phyloP scores from a whole-genome alignment of 108 stramenopile genomes.

The Mayamaea pseudoterrestris region DNA sequence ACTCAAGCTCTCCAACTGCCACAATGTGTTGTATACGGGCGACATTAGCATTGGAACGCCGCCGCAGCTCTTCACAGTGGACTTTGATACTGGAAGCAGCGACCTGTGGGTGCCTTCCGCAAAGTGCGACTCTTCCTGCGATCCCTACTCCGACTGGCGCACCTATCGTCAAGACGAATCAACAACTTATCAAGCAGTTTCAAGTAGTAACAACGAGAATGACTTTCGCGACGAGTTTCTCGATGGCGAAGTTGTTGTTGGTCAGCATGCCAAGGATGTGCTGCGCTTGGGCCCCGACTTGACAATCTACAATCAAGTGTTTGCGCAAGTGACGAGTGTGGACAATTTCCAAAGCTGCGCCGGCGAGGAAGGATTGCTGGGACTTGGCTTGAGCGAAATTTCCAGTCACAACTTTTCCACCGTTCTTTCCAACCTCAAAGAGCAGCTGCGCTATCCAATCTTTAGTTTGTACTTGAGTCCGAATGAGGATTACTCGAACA shows the following conservation, averaged over 20 bases:
- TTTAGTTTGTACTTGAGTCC: conserved; percentile 25
- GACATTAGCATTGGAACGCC: conserved; percentile 61
- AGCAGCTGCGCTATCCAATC: conserved; percentile 10
- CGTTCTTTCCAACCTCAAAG: conserved; percentile 13
- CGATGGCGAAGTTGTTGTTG: conserved; percentile 49
- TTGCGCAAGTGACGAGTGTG: conserved; percentile 29
- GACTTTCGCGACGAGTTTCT: conserved; percentile 68
- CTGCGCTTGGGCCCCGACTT: conserved; percentile 15
- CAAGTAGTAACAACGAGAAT: conserved; percentile 11
- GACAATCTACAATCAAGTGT: conserved; percentile 21
- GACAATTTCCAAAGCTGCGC: conserved; percentile 23
- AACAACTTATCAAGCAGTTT: conserved; percentile 25
- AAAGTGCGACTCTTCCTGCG: conserved; percentile 52
- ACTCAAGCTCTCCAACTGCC: conserved; percentile 32
- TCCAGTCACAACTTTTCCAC: conserved; percentile 22
- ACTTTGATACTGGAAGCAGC: conserved; percentile 91
- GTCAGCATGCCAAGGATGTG: conserved; percentile 31
- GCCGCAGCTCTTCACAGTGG: conserved; percentile 68
- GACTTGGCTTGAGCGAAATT: conserved; percentile 22
- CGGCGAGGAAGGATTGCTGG: conserved; percentile 35
- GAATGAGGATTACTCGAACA: conserved; percentile 25
- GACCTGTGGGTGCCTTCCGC: conserved; percentile 92
- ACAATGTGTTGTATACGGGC: conserved; percentile 35
- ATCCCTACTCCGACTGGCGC: conserved; percentile 33
- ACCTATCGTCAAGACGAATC: conserved; percentile 39